Conservation (phyloP, 2,329 filamentous ascomycete genomes). For the Scedosporium apiospermum region DNA sequence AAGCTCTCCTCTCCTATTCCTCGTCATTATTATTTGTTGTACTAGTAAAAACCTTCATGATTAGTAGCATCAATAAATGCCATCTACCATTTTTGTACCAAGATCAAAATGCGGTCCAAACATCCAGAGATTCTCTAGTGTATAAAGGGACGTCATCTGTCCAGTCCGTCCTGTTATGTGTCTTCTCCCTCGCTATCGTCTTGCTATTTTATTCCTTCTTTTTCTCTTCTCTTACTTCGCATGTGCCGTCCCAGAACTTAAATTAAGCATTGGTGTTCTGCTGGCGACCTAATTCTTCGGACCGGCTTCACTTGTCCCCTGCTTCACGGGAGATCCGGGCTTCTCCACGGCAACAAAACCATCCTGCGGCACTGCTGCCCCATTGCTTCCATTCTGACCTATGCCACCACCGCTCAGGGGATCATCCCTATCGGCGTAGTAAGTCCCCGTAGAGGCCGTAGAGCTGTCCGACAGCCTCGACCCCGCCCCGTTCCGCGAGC, state of each 20-base stretch:
- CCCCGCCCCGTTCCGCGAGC: background rate
- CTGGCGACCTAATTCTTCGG: background rate
- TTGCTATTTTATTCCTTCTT: too few species aligned
- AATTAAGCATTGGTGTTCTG: background rate
- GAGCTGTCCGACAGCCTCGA: background rate
- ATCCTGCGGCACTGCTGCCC: background rate
- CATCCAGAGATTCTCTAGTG: too few species aligned
- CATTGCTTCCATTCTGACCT: background rate
- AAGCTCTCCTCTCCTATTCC: background rate
- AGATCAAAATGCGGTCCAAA: background rate
- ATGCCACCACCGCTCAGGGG: background rate
- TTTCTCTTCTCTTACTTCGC: too few species aligned
- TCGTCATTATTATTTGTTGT: background rate
- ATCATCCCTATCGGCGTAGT: background rate
- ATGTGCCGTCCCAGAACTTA: background rate
- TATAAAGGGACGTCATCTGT: too few species aligned
- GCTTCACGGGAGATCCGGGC: background rate
- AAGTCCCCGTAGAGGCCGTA: background rate
- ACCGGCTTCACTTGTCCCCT: too few species aligned
- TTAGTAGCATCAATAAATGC: background rate
- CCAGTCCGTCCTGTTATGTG: too few species aligned
- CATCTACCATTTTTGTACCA: background rate
- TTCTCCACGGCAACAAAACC: constrained; percentile 4
- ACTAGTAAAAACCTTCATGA: background rate
- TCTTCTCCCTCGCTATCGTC: too few species aligned